Percentiles rank a stretch among this genome's conserved stretches.
Conservation (phyloP, 306 rosid genomes). For the Cicer judaicum region DNA sequence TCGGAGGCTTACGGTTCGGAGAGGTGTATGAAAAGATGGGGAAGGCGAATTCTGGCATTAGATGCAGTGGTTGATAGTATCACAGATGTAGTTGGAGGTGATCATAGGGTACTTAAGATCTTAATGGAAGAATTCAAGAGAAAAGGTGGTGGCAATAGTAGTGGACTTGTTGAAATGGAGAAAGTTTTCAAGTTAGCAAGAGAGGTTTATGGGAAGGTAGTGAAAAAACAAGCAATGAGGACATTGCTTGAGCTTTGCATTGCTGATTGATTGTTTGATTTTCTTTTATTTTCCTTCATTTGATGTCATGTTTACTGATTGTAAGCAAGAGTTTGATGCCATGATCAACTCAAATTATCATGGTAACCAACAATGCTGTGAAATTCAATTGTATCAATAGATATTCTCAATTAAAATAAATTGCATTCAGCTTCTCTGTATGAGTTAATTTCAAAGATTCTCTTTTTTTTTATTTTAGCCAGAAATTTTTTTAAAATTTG, state of each 20-base stretch:
- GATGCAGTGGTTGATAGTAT: slow-evolving; percentile 63
- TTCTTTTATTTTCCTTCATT: not conserved
- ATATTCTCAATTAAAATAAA: not conserved
- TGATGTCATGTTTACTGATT: not conserved
- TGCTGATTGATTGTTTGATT: slow-evolving; percentile 43
- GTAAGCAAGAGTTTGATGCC: slow-evolving; percentile 31
- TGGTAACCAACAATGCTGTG: slow-evolving; percentile 3
- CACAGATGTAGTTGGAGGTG: slow-evolving; percentile 70
- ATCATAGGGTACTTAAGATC: slow-evolving; percentile 71
- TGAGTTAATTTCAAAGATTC: too few species aligned
- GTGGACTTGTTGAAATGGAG: slow-evolving; percentile 60
- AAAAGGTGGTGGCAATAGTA: slow-evolving; percentile 40
- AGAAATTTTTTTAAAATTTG: too few species aligned
- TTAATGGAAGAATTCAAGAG: slow-evolving; percentile 60
- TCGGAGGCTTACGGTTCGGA: slow-evolving; percentile 60
- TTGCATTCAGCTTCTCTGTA: not conserved
- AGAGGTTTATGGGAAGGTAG: slow-evolving; percentile 72
- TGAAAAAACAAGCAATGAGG: slow-evolving; percentile 75
- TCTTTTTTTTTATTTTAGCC: too few species aligned
- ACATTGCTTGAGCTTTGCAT: slow-evolving; percentile 54
- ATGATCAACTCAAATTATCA: slow-evolving; percentile 41
- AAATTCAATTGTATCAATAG: slow-evolving; percentile 20
- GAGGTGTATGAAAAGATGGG: slow-evolving; percentile 72
- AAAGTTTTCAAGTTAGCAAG: slow-evolving; percentile 64
- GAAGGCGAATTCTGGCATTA: slow-evolving; percentile 62